Base-by-base conservation (phyloP, 768 basidiomycete species). In the Mycena latifolia region DNA sequence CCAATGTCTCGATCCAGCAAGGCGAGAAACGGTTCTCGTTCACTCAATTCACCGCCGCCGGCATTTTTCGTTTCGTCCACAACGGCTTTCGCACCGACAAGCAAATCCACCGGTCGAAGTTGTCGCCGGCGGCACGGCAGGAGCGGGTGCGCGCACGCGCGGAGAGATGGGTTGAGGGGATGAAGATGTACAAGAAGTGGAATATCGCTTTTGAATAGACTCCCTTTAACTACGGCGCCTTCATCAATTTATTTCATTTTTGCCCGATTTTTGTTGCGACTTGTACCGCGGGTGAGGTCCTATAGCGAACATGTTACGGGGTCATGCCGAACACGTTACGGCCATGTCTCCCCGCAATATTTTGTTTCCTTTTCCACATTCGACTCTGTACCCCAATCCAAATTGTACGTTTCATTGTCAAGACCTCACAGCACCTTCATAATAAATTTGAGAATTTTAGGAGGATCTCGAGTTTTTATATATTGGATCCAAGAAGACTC, bases 41-140 rank as follows among this genome's bases (percentile, higher is more conserved):
- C 33, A 73, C 71, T 0, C 72, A 73, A 27, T 74, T 67, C 45
- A 57, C 64, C 1, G 69, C 71, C 0, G 71, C 71, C 2, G 71
- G 71, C 1, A 31, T 73, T 3, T 65, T 71, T 35, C 46, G 72
- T 0, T 73, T 58, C 37, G 71, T 71, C 1, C 37, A 60, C 0
- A 70, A 70, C 46, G 71, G 72, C 31, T 65, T 66, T 17, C 24
- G 29, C 5, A 53, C 29, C 5, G 47, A 48, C 8, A 48, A 48
- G 25, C 5, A 3, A 5, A 11, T 27, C 25, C 27, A 48, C 3
- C 22, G 9, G n/a, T 7, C n/a, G 3, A 11, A 48, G 47, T 11
- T 25, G 25, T 24, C 25, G 2, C 25, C 24, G 12, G 27, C 47
- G 4, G 47, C 27, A 11, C 7, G 22, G 47, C 11, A 9, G 25